Base-by-base conservation (phyloP, 345 rosid species). In the Murraya paniculata region DNA sequence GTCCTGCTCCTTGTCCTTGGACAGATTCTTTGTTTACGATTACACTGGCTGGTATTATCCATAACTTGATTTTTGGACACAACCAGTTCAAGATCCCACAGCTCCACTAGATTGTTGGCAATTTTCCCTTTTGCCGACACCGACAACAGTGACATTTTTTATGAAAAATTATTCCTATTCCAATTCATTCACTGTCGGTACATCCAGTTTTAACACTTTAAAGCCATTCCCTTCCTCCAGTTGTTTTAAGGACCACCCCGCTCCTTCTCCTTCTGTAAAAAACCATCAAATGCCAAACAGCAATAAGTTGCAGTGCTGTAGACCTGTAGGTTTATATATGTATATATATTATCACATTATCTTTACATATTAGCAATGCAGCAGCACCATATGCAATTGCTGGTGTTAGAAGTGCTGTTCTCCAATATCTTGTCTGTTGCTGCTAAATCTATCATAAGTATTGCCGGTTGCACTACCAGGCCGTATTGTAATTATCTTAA, bases 11-110 rank as follows among this genome's bases (percentile, higher is more conserved):
- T 59, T 72, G 55, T 72, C 77, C 33, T 28, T 58, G 77, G 75
- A 58, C 82, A 79, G 72, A 72, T 82, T 82, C 82, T 72, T 45
- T 41, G 75, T 48, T 57, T 45, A 45, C 50, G 13, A 45, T 45
- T 3, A 3, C 50, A 45, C 10, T 66, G n/a, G 16, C 3, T 60
- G 8, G 9, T 45, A 45, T 45, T 11, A 45, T 13, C 50, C 1
- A 45, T 45, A 45, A 2, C 13, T 45, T 45, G 50, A 45, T 45
- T 45, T 30, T 36, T 18, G 62, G 56, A 48, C 59, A 45, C 41
- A 25, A 45, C 9, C 35, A 50, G 24, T 18, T 41, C 19, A 58
- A 76, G 60, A 67, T 62, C 77, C 31, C 65, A 30, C 45, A 25
- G 9, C 60, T 59, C 64, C 78, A 55, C 55, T 56, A 25, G 9